Conservation (phyloP, 129 eudicot species). For the Helianthus annuus region DNA sequence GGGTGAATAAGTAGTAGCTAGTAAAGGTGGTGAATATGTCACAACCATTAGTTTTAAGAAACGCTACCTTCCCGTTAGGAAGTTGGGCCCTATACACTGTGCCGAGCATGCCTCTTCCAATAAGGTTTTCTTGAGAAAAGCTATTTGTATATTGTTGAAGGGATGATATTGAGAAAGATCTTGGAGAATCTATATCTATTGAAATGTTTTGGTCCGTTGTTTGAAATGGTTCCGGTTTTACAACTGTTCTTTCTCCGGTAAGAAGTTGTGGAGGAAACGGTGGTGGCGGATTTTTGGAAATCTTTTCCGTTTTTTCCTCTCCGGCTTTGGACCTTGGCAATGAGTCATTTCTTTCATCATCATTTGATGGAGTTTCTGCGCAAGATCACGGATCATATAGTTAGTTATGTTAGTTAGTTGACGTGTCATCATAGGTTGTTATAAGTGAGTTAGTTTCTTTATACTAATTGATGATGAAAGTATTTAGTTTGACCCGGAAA, state of each 20-base stretch:
- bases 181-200: slow-evolving; percentile 38
- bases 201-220: slow-evolving; percentile 22
- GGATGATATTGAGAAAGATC: slow-evolving; percentile 61
- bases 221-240: slow-evolving; percentile 44
- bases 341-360: slow-evolving; percentile 11
- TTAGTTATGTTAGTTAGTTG: neutral
- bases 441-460: neutral
- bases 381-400: neutral
- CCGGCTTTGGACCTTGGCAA: neutral
- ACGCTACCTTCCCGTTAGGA: slow-evolving; percentile 64
- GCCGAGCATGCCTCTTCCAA: slow-evolving; percentile 63
- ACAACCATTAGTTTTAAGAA: neutral
- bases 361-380: neutral
- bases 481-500: neutral
- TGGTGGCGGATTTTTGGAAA: slow-evolving; percentile 22
- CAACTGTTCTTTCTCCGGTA: slow-evolving; percentile 31
- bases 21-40: neutral
- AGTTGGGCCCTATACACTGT: slow-evolving; percentile 59
- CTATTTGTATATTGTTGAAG: slow-evolving; percentile 66
- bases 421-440: neutral
- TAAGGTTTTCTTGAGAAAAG: slow-evolving; percentile 69
- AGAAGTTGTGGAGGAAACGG: slow-evolving; percentile 27
- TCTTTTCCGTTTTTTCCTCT: slow-evolving; percentile 25
- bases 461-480: neutral
- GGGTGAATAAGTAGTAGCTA: neutral